A percentile compares a stretch with the other conserved stretches of the same genome.
These are phyloP conservation scores for Malassezia obtusa DNA, from an alignment of 1,284 basidiomycete genomes.

Conservation along the genomic window DNA sequence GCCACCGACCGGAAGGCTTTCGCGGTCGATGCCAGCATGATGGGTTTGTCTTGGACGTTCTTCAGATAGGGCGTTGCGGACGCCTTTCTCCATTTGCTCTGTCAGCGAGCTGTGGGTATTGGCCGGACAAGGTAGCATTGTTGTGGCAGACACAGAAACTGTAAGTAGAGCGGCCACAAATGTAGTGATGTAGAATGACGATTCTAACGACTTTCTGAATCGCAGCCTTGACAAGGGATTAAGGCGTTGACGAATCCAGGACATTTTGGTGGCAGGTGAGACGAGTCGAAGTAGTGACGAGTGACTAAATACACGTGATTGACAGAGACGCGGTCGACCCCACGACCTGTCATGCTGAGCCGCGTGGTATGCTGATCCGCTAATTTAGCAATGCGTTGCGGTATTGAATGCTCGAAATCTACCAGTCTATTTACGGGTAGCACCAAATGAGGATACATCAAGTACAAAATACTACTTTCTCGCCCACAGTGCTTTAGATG, in stretches of 20 bases:
- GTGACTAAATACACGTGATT: conserved; percentile 8
- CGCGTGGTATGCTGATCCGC: not conserved
- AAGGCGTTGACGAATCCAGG: not conserved
- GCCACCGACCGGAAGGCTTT: conserved; percentile 2
- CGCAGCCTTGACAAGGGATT: not conserved
- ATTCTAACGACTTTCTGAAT: conserved; percentile 9
- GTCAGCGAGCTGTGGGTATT: conserved; percentile 6
- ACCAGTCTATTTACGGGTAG: conserved; percentile 2
- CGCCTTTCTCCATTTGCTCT: not conserved
- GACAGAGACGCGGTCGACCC: too few species aligned
- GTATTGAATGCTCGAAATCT: not conserved
- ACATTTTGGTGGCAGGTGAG: not conserved
- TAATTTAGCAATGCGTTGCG: conserved; percentile 11
- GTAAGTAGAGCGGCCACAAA: conserved; percentile 29
- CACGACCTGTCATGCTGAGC: not conserved
- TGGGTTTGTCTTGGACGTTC: conserved; percentile 1
- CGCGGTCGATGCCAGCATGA: not conserved
- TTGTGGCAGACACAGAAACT: conserved; percentile 25
- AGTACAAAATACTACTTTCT: conserved; percentile 15
- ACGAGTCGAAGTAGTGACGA: too few species aligned
- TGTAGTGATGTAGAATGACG: conserved; percentile 26
- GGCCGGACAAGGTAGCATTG: conserved; percentile 33
- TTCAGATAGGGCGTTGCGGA: conserved; percentile 9
- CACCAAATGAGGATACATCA: not conserved
- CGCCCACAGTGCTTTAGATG: conserved; percentile 17